Percentiles rank a stretch among this genome's conserved stretches.
phyloP scores from a whole-genome alignment of 2,329 filamentous ascomycete species.

The Amauroascus niger region DNA sequence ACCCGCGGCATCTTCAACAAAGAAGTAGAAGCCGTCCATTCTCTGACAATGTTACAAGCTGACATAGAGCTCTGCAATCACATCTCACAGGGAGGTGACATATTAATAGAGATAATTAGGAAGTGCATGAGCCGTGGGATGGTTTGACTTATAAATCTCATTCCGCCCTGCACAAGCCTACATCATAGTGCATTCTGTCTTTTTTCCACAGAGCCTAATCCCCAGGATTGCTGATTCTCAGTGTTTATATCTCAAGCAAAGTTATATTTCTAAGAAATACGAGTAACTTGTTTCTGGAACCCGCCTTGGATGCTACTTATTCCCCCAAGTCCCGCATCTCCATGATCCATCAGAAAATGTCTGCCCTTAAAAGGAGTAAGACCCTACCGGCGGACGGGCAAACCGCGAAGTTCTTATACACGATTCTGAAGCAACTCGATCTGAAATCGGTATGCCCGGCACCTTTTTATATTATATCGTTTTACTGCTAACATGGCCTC shows the following conservation, averaged over 20 bases:
- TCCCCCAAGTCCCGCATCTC: background rate
- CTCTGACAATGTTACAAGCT: background rate
- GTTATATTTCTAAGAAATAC: background rate
- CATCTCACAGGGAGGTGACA: background rate
- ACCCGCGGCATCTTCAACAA: background rate
- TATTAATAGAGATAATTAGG: background rate
- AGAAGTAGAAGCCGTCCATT: background rate
- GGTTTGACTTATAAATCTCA: background rate
- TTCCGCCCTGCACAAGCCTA: conserved; percentile 2
- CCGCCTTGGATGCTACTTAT: background rate
- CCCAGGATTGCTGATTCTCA: background rate
- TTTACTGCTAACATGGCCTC: background rate
- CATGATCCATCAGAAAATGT: conserved; percentile 19
- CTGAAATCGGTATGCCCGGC: conserved; percentile 40
- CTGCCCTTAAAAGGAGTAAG: conserved; percentile 33
- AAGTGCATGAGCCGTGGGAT: background rate
- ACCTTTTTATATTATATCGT: background rate
- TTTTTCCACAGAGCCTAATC: background rate
- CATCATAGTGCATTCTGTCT: background rate
- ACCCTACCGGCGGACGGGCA: conserved; percentile 42
- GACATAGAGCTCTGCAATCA: background rate
- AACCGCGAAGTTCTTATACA: conserved; percentile 45
- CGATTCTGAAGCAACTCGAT: conserved; percentile 47
- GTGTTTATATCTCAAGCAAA: background rate
- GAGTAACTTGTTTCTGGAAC: background rate